Evolutionary conservation across 177 flowering plant genomes (phyloP).

Genomic region (Vitis hybrid): DNA sequence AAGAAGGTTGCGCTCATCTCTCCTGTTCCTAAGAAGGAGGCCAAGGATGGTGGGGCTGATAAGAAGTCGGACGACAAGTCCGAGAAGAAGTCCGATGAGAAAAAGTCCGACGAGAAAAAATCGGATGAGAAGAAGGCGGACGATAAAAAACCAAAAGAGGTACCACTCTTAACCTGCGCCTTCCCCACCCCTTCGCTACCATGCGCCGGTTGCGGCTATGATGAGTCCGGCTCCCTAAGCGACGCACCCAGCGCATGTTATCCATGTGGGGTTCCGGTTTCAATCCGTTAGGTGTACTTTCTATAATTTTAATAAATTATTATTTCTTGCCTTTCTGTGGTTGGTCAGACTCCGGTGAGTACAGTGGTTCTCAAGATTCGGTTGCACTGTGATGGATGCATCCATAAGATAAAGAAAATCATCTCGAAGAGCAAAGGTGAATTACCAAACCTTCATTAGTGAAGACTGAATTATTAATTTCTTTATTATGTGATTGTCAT

Average conservation of each 20-base stretch:
- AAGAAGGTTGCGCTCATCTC: slow-evolving; percentile 75
- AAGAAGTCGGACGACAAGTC: slow-evolving; percentile 18
- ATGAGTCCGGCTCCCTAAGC: too few relatives aligned
- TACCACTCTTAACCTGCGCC: not conserved
- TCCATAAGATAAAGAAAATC: slow-evolving; percentile 39
- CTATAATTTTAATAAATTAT: not conserved
- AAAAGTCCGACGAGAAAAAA: slow-evolving; percentile 18
- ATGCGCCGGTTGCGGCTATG: too few relatives aligned
- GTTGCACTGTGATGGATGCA: slow-evolving; percentile 79
- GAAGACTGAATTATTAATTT: not conserved
- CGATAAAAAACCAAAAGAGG: slow-evolving; percentile 19
- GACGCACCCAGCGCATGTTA: not conserved
- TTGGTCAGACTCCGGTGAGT: slow-evolving; percentile 23
- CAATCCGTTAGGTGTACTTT: not conserved
- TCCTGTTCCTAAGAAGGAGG: slow-evolving; percentile 57
- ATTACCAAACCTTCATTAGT: not conserved
- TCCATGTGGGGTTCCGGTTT: not conserved
- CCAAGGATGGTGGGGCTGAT: slow-evolving; percentile 18
- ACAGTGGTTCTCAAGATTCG: slow-evolving; percentile 56
- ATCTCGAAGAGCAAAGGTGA: slow-evolving; percentile 51
- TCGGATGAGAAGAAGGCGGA: slow-evolving; percentile 22
- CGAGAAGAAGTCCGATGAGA: slow-evolving; percentile 20
- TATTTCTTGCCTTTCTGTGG: not conserved
- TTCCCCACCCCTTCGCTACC: not conserved
- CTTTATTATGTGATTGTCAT: not conserved